A percentile compares a stretch with the other conserved stretches of the same genome.
Evolutionary conservation across 2,329 filamentous ascomycete genomes (phyloP).

Genomic region (Triangularia setosa): DNA sequence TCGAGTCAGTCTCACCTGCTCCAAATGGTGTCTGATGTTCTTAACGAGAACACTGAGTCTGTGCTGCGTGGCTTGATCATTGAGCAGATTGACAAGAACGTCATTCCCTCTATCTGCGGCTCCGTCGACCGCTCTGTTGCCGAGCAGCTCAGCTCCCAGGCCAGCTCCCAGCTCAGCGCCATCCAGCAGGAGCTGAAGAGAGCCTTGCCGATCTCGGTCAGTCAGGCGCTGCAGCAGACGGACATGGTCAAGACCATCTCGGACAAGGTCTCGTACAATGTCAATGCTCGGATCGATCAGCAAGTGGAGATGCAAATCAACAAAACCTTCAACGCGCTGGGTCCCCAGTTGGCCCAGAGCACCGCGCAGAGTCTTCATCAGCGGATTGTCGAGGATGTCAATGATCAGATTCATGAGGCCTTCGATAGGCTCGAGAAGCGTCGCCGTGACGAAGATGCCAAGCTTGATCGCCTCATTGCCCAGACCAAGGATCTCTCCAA

Average conservation of each 20-base stretch:
- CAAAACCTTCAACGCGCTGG: constrained; percentile 62
- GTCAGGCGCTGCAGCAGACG: constrained; percentile 66
- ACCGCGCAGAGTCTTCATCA: constrained; percentile 64
- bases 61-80: constrained; percentile 74
- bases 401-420: constrained; percentile 55
- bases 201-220: constrained; percentile 63
- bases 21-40: constrained; percentile 55
- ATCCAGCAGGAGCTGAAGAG: constrained; percentile 72
- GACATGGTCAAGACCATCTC: constrained; percentile 69
- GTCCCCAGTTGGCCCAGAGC: constrained; percentile 62
- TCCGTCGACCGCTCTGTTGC: constrained; percentile 65
- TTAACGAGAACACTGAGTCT: constrained; percentile 63
- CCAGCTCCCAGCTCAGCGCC: constrained; percentile 63
- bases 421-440: constrained; percentile 48
- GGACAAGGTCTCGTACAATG: constrained; percentile 64
- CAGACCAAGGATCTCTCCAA: constrained; percentile 64
- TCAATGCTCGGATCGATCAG: constrained; percentile 65
- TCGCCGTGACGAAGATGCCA: constrained; percentile 53
- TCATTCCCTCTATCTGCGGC: constrained; percentile 71
- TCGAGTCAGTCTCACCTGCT: constrained; percentile 62
- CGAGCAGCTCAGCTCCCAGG: constrained; percentile 64
- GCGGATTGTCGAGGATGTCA: constrained; percentile 59
- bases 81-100: constrained; percentile 67
- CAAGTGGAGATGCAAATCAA: constrained; percentile 61
- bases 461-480: constrained; percentile 69